A percentile compares a stretch with the other conserved stretches of the same genome.
Evolutionary conservation across 495 filamentous ascomycete species (phyloP).

Genomic region (Lentithecium fluviatile): DNA sequence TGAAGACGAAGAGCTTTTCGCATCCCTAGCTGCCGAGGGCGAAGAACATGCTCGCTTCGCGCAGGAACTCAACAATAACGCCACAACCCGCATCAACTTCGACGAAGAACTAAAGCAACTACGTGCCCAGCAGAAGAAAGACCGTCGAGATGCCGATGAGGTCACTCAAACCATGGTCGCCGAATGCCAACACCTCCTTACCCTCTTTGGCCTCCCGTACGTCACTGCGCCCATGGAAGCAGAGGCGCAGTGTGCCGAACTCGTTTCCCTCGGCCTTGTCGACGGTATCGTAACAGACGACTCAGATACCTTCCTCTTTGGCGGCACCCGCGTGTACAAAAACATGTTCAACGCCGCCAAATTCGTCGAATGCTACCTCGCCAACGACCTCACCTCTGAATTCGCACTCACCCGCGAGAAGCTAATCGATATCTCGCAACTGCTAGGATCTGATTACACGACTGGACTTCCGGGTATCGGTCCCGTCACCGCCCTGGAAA

Average conservation of each 20-base stretch:
- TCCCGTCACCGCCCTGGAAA: slow-evolving; percentile 88
- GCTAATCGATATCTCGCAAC: slow-evolving; percentile 82
- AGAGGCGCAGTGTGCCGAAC: slow-evolving; percentile 93
- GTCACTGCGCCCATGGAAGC: slow-evolving; percentile 98
- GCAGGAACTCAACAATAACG: slow-evolving; percentile 73
- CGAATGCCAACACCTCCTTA: slow-evolving; percentile 88
- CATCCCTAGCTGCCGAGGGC: slow-evolving; percentile 79
- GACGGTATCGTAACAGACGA: slow-evolving; percentile 99
- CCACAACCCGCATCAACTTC: slow-evolving; percentile 64
- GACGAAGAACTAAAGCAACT: slow-evolving; percentile 83
- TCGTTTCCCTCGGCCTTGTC: slow-evolving; percentile 80
- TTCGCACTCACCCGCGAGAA: slow-evolving; percentile 77
- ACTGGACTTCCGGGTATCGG: slow-evolving; percentile 87
- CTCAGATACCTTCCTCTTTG: slow-evolving; percentile 95
- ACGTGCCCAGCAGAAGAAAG: slow-evolving; percentile 90
- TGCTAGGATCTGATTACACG: slow-evolving; percentile 91
- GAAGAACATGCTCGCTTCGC: slow-evolving; percentile 93
- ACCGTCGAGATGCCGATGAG: slow-evolving; percentile 92
- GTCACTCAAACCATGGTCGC: slow-evolving; percentile 91
- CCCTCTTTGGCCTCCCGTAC: slow-evolving; percentile 90
- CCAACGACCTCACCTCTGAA: slow-evolving; percentile 84
- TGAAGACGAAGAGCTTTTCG: slow-evolving; percentile 85
- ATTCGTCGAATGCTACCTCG: slow-evolving; percentile 92
- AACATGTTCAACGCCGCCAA: slow-evolving; percentile 99
- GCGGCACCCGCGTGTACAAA: slow-evolving; percentile 93